A percentile compares a stretch with the other conserved stretches of the same genome.
Conservation (phyloP, 306 rosid species). For the Malus fusca region DNA sequence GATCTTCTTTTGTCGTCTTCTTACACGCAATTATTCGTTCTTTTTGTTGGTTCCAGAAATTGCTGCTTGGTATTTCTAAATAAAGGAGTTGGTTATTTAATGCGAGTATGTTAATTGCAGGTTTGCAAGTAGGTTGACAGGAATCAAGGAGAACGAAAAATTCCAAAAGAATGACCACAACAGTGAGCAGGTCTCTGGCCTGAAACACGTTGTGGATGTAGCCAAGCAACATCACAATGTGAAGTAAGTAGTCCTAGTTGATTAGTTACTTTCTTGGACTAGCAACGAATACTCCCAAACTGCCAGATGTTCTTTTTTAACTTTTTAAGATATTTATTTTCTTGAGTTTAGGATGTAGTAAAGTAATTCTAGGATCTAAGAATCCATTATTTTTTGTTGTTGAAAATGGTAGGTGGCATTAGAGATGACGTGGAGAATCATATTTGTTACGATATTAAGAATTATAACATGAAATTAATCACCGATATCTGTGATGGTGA, state of each 20-base stretch:
- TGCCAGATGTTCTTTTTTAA: background rate
- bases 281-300: background rate
- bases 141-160: slow-evolving; percentile 77
- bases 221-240: slow-evolving; percentile 71
- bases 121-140: slow-evolving; percentile 83
- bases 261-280: background rate
- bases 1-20: background rate
- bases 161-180: slow-evolving; percentile 56
- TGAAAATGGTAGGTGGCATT: background rate
- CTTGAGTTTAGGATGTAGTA: background rate
- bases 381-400: background rate
- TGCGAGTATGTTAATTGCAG: slow-evolving; percentile 27
- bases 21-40: background rate
- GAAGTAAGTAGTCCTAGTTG: slow-evolving; percentile 50
- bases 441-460: background rate
- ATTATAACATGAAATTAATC: background rate
- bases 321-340: background rate
- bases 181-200: slow-evolving; percentile 54
- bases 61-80: background rate
- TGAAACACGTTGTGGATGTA: slow-evolving; percentile 71
- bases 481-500: background rate
- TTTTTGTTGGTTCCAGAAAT: background rate
- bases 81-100: slow-evolving; percentile 2
- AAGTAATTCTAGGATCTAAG: background rate
- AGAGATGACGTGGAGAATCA: background rate